phyloP scores from a whole-genome alignment of 2,329 filamentous ascomycete species.

The Emergomyces orientalis region DNA sequence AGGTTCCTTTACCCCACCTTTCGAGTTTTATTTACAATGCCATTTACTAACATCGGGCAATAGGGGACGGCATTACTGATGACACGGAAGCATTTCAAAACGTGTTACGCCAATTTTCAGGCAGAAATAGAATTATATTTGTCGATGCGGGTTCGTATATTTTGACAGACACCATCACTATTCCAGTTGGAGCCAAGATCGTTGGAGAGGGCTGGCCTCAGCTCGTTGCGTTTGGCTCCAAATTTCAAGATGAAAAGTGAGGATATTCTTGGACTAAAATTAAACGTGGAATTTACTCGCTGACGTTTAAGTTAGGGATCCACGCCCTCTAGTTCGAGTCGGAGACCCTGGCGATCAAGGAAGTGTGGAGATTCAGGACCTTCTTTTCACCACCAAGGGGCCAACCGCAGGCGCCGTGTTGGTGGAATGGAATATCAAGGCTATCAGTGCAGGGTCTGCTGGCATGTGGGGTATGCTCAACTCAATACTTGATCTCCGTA shows the following conservation, averaged over 20 bases:
- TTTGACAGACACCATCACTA: constrained; percentile 6
- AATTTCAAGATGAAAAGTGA: constrained; percentile 7
- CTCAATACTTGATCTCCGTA: background rate
- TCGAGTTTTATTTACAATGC: background rate
- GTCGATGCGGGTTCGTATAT: constrained; percentile 7
- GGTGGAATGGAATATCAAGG: constrained; percentile 8
- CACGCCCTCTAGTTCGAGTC: constrained; percentile 1
- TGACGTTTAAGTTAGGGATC: background rate
- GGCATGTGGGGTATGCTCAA: constrained; percentile 7
- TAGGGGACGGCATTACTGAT: constrained; percentile 8
- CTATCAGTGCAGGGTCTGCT: background rate
- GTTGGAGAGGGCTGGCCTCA: constrained; percentile 8
- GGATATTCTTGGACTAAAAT: background rate
- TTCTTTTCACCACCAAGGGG: constrained; percentile 6
- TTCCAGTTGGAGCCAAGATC: constrained; percentile 1
- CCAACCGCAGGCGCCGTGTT: constrained; percentile 3
- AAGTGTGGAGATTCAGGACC: constrained; percentile 7
- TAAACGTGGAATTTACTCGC: background rate
- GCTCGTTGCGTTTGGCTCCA: constrained; percentile 4
- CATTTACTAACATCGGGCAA: background rate
- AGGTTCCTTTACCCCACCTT: background rate
- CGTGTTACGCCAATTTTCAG: background rate
- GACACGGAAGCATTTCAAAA: constrained; percentile 7
- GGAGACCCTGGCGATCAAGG: background rate
- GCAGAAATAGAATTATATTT: background rate